phyloP scores from a whole-genome alignment of 345 rosid genomes.

The Salix exigua region DNA sequence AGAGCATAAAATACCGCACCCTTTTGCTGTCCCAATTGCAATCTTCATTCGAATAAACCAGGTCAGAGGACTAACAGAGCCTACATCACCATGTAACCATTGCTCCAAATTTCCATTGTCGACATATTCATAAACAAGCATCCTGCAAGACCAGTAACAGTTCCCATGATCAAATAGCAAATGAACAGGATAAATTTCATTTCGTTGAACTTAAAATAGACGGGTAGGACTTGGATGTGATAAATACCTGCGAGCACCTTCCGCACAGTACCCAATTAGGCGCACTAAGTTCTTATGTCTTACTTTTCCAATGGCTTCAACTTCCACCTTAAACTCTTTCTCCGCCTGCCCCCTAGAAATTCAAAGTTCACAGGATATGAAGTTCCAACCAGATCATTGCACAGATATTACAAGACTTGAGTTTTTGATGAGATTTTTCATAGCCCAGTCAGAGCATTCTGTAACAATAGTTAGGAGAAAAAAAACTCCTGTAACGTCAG shows the following conservation, averaged over 20 bases:
- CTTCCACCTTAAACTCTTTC: constrained; percentile 94
- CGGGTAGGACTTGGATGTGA: not conserved
- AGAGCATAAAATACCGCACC: constrained; percentile 33
- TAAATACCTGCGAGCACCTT: constrained; percentile 66
- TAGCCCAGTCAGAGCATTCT: not conserved
- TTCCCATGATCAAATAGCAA: not conserved
- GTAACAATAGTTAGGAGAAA: not conserved
- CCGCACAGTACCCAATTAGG: constrained; percentile 84
- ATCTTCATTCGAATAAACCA: constrained; percentile 95
- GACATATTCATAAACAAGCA: constrained; percentile 89
- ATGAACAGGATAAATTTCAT: not conserved
- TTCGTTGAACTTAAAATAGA: not conserved
- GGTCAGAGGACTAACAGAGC: constrained; percentile 74
- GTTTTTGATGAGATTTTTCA: not conserved
- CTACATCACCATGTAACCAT: constrained; percentile 94
- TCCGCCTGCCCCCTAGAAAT: constrained; percentile 83
- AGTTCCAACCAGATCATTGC: not conserved
- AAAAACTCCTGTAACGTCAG: not conserved
- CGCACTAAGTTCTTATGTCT: constrained; percentile 96
- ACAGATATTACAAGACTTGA: not conserved
- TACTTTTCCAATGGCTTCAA: constrained; percentile 94
- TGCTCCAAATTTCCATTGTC: constrained; percentile 96
- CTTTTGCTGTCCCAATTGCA: constrained; percentile 90
- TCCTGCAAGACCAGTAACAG: constrained; percentile 42
- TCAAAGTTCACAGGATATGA: constrained; percentile 4